Percentiles rank a stretch among this genome's conserved stretches.
Evolutionary conservation across 1,284 basidiomycete genomes (phyloP).

Genomic region (Ganoderma meredithae): DNA sequence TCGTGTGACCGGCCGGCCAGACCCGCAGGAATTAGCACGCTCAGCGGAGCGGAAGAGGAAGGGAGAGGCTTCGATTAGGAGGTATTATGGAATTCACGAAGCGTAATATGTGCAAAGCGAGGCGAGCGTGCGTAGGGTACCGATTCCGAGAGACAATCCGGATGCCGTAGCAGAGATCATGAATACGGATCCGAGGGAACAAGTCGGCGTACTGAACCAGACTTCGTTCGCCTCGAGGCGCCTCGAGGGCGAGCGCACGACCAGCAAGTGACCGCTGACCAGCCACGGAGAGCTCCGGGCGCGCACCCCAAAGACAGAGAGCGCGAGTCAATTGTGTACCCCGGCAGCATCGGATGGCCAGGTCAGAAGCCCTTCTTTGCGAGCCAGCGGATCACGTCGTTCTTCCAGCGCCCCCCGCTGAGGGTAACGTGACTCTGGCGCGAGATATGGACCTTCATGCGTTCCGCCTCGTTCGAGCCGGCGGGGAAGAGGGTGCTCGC

Average conservation of each 20-base stretch:
- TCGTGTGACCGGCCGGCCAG: not conserved
- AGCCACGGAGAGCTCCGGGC: not conserved
- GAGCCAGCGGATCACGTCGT: slow-evolving; percentile 65
- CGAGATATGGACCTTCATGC: slow-evolving; percentile 54
- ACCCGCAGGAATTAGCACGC: not conserved
- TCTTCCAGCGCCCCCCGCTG: slow-evolving; percentile 65
- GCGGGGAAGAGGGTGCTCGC: slow-evolving; percentile 52
- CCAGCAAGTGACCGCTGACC: not conserved
- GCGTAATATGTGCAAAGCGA: slow-evolving; percentile 1
- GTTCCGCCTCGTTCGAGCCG: slow-evolving; percentile 53
- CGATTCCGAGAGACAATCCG: slow-evolving; percentile 3
- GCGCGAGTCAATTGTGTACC: slow-evolving; percentile 2
- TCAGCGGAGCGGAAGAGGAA: not conserved
- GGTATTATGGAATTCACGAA: not conserved
- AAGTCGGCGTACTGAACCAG: slow-evolving; percentile 10
- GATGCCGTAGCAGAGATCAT: not conserved
- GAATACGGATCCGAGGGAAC: not conserved
- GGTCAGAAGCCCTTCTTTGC: slow-evolving; percentile 61
- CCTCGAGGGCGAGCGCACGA: slow-evolving; percentile 8
- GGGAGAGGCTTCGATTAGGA: slow-evolving; percentile 1
- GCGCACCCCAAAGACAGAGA: slow-evolving; percentile 9
- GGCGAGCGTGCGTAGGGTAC: not conserved
- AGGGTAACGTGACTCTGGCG: slow-evolving; percentile 61
- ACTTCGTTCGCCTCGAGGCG: slow-evolving; percentile 3
- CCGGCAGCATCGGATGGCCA: not conserved